Base-by-base conservation (phyloP, 2,329 filamentous ascomycete genomes). In the Metarhizium sp. region DNA sequence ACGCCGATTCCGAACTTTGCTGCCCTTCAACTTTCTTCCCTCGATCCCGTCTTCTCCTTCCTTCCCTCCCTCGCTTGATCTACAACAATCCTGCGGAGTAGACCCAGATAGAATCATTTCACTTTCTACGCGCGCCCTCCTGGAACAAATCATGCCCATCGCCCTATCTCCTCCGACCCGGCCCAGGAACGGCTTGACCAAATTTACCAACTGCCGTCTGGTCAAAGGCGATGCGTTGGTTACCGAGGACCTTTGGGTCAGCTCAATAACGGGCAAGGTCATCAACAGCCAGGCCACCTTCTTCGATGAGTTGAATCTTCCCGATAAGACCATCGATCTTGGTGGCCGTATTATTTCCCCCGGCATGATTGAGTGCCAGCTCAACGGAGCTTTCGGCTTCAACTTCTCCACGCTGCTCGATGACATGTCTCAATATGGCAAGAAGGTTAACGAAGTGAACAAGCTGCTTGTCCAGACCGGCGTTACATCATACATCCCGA, bases 301-400 rank as follows among this genome's bases (percentile, higher is more conserved):
- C 67, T 92, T 88, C 67, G 84, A 85, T 62, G 79, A 88, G 53
- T 77, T 84, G 49, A 74, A 79, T 54, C 75, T 85, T 2, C 89
- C 92, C 1, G 88, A 92, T 66, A 73, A 84, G 62, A 85, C 86
- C 54, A 78, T 96, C 62, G 84, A 96, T 65, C 82, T 96, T 1
- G 82, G 84, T 52, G 90, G 90, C 57, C 89, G 89, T 63, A 92
- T 96, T 61, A 69, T 96, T 20, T 84, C 88, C 0, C 90, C 92
- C 0, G 92, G 92, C 30, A 79, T 96, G 66, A 94, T 96, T 63
- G 92, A 96, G 61, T 87, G 87, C 53, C 92, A 96, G 71, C 84
- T 96, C 62, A 96, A 96, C 65, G 92, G 92, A 50, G 91, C 88
- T 10, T 92, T 91, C 64, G 91, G 91, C 55, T 95, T 96, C 76